Percentiles rank a stretch among this genome's conserved stretches.
Evolutionary conservation across 1,284 basidiomycete genomes (phyloP).

Genomic region (Ceratobasidium sp.): DNA sequence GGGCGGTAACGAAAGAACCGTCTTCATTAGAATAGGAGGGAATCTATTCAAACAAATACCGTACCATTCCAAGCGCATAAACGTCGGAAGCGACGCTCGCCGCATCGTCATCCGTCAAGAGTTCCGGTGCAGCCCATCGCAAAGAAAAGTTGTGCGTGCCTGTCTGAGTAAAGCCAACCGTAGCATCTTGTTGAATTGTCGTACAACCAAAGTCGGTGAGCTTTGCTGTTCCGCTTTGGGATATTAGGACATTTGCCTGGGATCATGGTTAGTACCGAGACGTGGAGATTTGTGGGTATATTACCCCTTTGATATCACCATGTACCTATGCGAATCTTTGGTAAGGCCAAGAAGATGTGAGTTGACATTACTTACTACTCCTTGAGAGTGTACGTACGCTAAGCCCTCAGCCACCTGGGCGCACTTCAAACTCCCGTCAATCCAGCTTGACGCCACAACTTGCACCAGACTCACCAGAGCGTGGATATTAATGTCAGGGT

Average conservation of each 20-base stretch:
- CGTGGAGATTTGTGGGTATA: too few species aligned
- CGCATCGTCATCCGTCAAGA: not conserved
- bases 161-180: not conserved
- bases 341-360: not conserved
- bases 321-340: not conserved
- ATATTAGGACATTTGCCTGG: not conserved
- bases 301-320: slow-evolving; percentile 7
- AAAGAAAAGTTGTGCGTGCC: not conserved
- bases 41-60: not conserved
- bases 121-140: not conserved
- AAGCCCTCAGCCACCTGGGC: slow-evolving; percentile 1
- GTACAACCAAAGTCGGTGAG: slow-evolving; percentile 1
- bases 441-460: not conserved
- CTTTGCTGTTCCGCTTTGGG: not conserved
- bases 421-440: not conserved
- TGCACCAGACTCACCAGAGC: not conserved
- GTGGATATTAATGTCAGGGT: not conserved
- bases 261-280: not conserved
- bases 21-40: not conserved
- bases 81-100: not conserved
- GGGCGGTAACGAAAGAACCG: not conserved
- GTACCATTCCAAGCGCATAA: slow-evolving; percentile 12
- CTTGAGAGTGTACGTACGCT: not conserved
- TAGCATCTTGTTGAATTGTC: not conserved
- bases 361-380: not conserved